These are phyloP conservation scores for Plantago elongata DNA, from an alignment of 257 asterid species.

Conservation along the genomic window DNA sequence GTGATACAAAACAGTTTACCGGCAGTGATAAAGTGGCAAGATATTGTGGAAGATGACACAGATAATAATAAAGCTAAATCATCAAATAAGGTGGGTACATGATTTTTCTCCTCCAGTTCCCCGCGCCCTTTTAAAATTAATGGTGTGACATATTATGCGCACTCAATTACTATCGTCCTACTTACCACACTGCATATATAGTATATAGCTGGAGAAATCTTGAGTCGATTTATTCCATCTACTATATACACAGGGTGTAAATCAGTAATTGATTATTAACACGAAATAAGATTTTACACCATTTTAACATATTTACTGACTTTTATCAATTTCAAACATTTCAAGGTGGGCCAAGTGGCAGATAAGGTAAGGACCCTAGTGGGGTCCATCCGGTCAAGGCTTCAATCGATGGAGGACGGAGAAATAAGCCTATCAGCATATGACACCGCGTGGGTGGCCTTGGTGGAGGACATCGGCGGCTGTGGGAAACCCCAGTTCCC, in stretches of 20 bases:
- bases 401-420: slow-evolving; percentile 74
- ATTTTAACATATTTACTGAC: too few species aligned
- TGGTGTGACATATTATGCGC: too few species aligned
- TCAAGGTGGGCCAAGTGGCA: not conserved
- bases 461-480: slow-evolving; percentile 53
- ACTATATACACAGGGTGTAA: too few species aligned
- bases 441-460: slow-evolving; percentile 97
- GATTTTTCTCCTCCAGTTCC: not conserved
- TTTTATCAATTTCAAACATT: too few species aligned
- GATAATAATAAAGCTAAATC: not conserved
- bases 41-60: slow-evolving; percentile 15
- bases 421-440: slow-evolving; percentile 71
- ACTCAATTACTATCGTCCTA: too few species aligned
- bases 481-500: slow-evolving; percentile 64
- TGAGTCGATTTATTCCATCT: too few species aligned
- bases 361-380: slow-evolving; percentile 29
- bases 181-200: too few species aligned
- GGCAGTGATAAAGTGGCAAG: slow-evolving; percentile 14
- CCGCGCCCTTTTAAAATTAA: not conserved
- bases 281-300: too few species aligned
- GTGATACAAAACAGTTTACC: slow-evolving; percentile 4
- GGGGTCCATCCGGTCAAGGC: slow-evolving; percentile 33
- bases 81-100: slow-evolving; percentile 8
- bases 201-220: too few species aligned
- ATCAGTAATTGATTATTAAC: too few species aligned